Percentiles rank a stretch among this genome's conserved stretches.
Evolutionary conservation across 176 grass and related monocot species (phyloP).

Genomic region (Panicum miliaceum): DNA sequence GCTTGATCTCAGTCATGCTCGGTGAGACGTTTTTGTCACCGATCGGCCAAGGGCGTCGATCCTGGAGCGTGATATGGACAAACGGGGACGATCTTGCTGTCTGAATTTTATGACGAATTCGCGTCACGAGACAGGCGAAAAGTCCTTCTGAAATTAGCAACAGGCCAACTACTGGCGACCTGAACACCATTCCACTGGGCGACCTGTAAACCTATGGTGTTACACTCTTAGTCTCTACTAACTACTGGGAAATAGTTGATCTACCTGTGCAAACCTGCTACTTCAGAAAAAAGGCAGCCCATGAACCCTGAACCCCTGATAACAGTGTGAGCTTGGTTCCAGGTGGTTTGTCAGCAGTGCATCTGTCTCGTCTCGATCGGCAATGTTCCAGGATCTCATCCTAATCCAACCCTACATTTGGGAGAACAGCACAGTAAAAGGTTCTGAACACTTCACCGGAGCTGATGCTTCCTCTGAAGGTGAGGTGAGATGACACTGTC

Average conservation of each 20-base stretch:
- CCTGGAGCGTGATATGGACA: neutral
- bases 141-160: neutral
- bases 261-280: no score
- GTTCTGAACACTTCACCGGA: neutral
- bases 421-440: neutral
- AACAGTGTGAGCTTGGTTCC: slow-evolving; percentile 1
- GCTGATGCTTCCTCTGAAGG: neutral
- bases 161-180: neutral
- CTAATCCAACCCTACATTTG: neutral
- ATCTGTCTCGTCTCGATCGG: neutral
- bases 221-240: no score
- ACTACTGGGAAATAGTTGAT: neutral
- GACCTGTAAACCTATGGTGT: neutral
- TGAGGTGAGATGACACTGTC: slow-evolving; percentile 23
- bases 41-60: neutral
- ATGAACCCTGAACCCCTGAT: neutral
- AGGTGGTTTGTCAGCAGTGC: neutral
- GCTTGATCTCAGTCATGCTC: neutral
- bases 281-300: neutral
- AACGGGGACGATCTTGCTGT: neutral
- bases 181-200: neutral
- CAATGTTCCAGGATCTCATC: neutral
- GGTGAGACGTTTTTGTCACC: slow-evolving; percentile 34
- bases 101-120: neutral
- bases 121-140: neutral